A percentile compares a stretch with the other conserved stretches of the same genome.
Conservation (phyloP, 164 flowering plant species). For the Piper longum region DNA sequence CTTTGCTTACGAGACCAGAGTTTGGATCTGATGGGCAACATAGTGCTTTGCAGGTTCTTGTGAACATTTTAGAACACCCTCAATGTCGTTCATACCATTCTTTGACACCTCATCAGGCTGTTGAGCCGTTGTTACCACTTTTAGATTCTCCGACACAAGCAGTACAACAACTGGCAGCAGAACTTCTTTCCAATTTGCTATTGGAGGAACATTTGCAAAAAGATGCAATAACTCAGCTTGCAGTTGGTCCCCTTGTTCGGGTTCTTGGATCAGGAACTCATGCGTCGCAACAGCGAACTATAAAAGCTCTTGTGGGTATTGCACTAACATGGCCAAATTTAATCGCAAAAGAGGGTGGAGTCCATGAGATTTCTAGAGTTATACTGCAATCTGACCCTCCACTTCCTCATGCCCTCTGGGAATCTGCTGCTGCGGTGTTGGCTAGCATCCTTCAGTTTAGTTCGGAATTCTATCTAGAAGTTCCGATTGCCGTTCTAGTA, state of each 20-base stretch:
- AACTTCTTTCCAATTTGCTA: constrained; percentile 84
- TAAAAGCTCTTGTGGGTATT: constrained; percentile 80
- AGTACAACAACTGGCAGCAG: constrained; percentile 90
- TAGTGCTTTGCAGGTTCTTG: constrained; percentile 86
- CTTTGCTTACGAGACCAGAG: constrained; percentile 58
- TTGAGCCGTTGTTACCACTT: constrained; percentile 76
- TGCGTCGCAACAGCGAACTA: constrained; percentile 83
- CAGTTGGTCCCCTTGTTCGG: constrained; percentile 74
- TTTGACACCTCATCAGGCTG: constrained; percentile 62
- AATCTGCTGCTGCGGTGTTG: constrained; percentile 78
- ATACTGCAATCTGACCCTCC: constrained; percentile 83
- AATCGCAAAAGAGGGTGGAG: constrained; percentile 97
- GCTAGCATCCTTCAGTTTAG: constrained; percentile 80
- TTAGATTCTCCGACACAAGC: constrained; percentile 74
- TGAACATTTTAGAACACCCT: constrained; percentile 87
- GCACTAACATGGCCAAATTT: constrained; percentile 92
- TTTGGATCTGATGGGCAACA: constrained; percentile 92
- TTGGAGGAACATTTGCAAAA: constrained; percentile 85
- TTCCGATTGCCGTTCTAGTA: constrained; percentile 91
- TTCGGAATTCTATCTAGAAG: constrained; percentile 90
- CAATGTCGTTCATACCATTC: constrained; percentile 67
- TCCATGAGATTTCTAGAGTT: constrained; percentile 74
- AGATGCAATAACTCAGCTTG: constrained; percentile 64
- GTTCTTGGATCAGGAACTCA: constrained; percentile 76
- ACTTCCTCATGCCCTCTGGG: constrained; percentile 90